These are phyloP conservation scores for Heliamphora exappendiculata DNA, from an alignment of 148 eudicot species.

Conservation along the genomic window DNA sequence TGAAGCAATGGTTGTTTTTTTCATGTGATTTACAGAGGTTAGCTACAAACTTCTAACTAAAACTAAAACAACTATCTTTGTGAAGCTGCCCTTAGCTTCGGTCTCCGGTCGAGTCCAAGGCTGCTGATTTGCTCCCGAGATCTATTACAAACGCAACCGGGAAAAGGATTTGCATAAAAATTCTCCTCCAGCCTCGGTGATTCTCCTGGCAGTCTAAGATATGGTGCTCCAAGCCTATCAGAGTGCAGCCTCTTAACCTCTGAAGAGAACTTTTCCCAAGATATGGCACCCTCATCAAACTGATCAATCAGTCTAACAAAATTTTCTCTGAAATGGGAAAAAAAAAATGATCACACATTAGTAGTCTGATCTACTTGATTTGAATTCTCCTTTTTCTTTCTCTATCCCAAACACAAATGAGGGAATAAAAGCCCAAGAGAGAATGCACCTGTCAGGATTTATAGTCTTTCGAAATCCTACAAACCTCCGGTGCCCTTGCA, in stretches of 20 bases:
- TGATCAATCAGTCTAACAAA: constrained; percentile 49
- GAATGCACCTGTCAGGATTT: constrained; percentile 54
- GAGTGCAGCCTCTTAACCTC: constrained; percentile 43
- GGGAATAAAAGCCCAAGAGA: not conserved
- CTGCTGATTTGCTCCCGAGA: constrained; percentile 10
- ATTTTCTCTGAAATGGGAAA: constrained; percentile 23
- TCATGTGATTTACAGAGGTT: not conserved
- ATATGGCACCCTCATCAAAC: constrained; percentile 38
- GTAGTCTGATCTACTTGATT: not conserved
- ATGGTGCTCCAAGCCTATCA: constrained; percentile 43
- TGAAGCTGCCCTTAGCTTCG: constrained; percentile 3
- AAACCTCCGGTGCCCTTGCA: constrained; percentile 62
- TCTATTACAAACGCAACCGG: constrained; percentile 58
- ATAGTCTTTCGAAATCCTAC: constrained; percentile 65
- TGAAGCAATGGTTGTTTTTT: constrained; percentile 8
- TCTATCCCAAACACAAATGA: not conserved
- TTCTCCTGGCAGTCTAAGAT: constrained; percentile 30
- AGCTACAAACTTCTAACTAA: too few relatives aligned
- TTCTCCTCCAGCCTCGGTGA: constrained; percentile 50
- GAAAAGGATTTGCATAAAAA: constrained; percentile 68
- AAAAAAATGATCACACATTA: not conserved
- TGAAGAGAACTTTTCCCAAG: constrained; percentile 48
- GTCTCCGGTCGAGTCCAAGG: not conserved
- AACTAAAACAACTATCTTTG: constrained; percentile 14
- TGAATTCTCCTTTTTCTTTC: not conserved